Evolutionary conservation across 2,329 filamentous ascomycete genomes (phyloP).

Genomic region (Fusarium sp.): DNA sequence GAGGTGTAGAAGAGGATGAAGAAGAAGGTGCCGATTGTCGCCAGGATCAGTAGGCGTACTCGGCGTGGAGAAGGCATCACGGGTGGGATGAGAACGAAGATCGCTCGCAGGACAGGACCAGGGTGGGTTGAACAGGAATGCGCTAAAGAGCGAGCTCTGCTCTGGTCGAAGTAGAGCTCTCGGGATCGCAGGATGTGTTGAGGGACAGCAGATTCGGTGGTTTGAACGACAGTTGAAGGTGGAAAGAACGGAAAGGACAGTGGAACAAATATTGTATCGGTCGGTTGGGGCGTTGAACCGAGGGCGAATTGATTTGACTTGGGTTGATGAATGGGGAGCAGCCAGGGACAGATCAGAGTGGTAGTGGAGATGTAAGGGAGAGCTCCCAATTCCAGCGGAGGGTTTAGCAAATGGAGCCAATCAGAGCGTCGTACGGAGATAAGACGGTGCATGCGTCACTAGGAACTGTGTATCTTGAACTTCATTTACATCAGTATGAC

Average conservation of each 20-base stretch:
- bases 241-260: conserved; percentile 5
- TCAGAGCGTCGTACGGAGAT: conserved; percentile 6
- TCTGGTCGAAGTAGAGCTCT: conserved; percentile 25
- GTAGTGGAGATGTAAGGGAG: conserved; percentile 36
- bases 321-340: conserved; percentile 10
- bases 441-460: conserved; percentile 15
- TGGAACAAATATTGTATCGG: conserved; percentile 18
- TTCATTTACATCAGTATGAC: not conserved
- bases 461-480: conserved; percentile 15
- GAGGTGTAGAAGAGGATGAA: conserved; percentile 79
- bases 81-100: conserved; percentile 24
- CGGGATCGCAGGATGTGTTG: conserved; percentile 11
- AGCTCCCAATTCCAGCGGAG: conserved; percentile 30
- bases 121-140: conserved; percentile 12
- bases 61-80: conserved; percentile 78
- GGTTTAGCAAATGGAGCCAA: conserved; percentile 22
- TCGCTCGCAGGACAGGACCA: conserved; percentile 17
- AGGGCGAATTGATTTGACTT: conserved; percentile 9
- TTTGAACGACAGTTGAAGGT: conserved; percentile 13
- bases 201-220: not conserved
- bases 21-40: conserved; percentile 73
- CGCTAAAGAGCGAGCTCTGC: conserved; percentile 49
- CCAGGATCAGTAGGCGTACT: conserved; percentile 73
- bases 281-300: conserved; percentile 21
- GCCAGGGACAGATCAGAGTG: conserved; percentile 22